Evolutionary conservation across 306 rosid species (phyloP).

Genomic region (Morella rubra): DNA sequence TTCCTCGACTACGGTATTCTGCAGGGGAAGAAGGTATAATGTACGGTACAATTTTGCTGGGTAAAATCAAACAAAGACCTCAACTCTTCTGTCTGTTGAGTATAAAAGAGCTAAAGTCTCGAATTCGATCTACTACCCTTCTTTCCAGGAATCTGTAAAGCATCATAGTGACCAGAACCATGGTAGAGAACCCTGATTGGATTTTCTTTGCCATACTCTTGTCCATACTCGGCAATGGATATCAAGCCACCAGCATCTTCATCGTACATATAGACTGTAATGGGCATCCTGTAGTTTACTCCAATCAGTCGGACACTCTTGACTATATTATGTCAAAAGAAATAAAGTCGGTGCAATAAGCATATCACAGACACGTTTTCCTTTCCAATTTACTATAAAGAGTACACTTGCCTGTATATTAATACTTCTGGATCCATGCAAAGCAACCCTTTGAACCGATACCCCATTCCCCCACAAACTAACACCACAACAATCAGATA

Average conservation of each 20-base stretch:
- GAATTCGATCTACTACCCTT: slow-evolving; percentile 34
- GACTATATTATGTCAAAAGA: background rate
- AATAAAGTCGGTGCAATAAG: background rate
- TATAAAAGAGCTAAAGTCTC: slow-evolving; percentile 39
- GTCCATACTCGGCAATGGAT: slow-evolving; percentile 90
- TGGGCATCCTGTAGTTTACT: slow-evolving; percentile 75
- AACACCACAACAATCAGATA: background rate
- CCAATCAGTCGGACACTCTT: slow-evolving; percentile 22
- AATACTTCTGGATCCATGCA: background rate
- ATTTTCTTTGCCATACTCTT: slow-evolving; percentile 77
- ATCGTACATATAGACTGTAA: slow-evolving; percentile 87
- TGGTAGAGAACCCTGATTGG: slow-evolving; percentile 84
- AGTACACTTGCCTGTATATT: background rate
- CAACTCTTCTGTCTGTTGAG: background rate
- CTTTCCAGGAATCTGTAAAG: slow-evolving; percentile 60
- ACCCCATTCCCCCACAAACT: background rate
- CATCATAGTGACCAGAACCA: slow-evolving; percentile 94
- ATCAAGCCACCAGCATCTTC: slow-evolving; percentile 78
- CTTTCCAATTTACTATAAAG: background rate
- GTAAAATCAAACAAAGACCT: background rate
- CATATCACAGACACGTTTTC: background rate
- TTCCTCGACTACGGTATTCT: background rate
- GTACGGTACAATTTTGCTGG: background rate
- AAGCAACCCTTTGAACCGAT: background rate
- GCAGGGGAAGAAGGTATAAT: background rate